Conservation (phyloP, 441 rosid genomes). For the Populus hybrid region DNA sequence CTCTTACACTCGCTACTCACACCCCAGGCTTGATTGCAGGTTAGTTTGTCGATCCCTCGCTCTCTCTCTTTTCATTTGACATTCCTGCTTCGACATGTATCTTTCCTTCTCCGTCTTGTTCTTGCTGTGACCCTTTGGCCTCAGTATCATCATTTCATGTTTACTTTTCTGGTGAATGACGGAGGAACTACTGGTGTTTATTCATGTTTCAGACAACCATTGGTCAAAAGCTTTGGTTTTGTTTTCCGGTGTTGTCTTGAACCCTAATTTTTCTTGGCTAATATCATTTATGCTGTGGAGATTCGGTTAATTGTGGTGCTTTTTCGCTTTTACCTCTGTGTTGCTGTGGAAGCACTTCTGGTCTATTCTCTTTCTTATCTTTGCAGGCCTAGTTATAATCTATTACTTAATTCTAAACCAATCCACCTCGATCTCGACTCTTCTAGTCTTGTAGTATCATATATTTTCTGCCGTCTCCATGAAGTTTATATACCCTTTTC, state of each 20-base stretch:
- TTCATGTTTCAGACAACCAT: neutral
- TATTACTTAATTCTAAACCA: neutral
- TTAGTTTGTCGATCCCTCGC: neutral
- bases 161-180: neutral
- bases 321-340: neutral
- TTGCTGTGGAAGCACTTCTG: neutral
- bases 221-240: neutral
- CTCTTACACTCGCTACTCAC: neutral
- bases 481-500: neutral
- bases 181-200: neutral
- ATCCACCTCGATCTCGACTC: neutral
- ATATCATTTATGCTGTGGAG: neutral
- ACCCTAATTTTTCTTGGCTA: neutral
- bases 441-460: neutral
- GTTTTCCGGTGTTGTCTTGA: neutral
- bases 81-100: neutral
- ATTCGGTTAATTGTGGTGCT: neutral
- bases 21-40: conserved; percentile 3
- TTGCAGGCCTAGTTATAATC: neutral
- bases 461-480: neutral
- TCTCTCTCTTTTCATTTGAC: neutral
- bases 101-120: neutral
- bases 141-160: neutral
- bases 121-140: neutral
- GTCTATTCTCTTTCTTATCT: neutral